Base-by-base conservation (phyloP, 768 basidiomycete species). In the button mushroom (Agaricus bisporus) region DNA sequence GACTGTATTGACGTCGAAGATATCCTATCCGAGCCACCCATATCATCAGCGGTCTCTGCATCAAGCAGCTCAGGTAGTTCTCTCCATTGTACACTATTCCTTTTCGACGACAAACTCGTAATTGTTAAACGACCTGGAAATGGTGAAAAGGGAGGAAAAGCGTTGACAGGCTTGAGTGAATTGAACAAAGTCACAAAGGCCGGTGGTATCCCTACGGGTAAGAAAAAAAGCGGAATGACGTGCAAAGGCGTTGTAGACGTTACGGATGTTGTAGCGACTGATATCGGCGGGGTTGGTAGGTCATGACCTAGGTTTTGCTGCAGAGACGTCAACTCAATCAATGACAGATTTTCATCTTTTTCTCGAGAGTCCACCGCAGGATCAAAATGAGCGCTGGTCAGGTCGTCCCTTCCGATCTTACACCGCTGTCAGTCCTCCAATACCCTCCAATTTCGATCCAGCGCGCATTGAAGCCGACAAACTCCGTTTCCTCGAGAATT, bases 1-100 rank as follows among this genome's bases (percentile, higher is more conserved):
- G 94, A 94, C 65, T 91, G 86, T 55, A 86, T 98, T 59, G 97
- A 98, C 64, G 91, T 94, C 5, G 91, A 94, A 62, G 97, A 98
- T 63, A 66, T 81, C 32, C 63, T 83, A 38, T 67, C 75, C 22
- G 86, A 86, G 50, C 66, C 73, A 2, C 70, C 72, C 25, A 59
- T 73, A 25, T 76, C 80, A 47, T 75, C 77, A 15, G 61, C 68
- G n/a, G 58, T 72, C 10, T 70, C 76, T 12, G 62, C 76, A 32
- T 70, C 73, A 11, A 74, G 71, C 49, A 61, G 68, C 6, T 68
- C 74, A 1, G 61, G 69, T 1, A 77, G 71, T 2, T 73, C 78
- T 0, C 76, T 95, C 15, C 87, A 91, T 63, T 95, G 89, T 67
- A 91, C 89, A 2, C 71, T 99, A 26, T 89, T 98, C 66, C 75